phyloP scores from a whole-genome alignment of 1,139 yeast genomes.

The Sporopachydermia cereana region DNA sequence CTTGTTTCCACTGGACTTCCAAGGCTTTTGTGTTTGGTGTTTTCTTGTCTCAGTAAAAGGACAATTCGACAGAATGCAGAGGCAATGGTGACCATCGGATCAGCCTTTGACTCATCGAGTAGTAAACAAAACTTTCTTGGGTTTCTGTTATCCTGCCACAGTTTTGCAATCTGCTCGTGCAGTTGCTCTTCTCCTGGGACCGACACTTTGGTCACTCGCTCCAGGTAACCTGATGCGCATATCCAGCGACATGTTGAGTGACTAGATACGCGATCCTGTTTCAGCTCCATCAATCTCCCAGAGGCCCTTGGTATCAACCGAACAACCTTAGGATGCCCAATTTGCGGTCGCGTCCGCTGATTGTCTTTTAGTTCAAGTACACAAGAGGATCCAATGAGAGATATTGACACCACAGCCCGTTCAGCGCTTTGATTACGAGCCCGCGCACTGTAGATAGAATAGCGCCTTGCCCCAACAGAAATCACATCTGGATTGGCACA shows the following conservation, averaged over 20 bases:
- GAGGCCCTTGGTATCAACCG: background rate
- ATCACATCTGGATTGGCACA: constrained; percentile 1
- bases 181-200: background rate
- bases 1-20: no score
- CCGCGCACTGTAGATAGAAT: background rate
- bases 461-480: constrained; percentile 1
- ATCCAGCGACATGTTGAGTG: background rate
- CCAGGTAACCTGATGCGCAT: background rate
- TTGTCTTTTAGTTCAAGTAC: background rate
- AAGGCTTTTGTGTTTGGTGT: background rate
- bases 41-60: background rate
- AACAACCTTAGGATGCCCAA: background rate
- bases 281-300: background rate
- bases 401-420: background rate
- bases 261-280: background rate
- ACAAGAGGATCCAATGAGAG: background rate
- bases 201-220: background rate
- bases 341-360: background rate
- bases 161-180: background rate
- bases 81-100: background rate
- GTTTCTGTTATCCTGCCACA: background rate
- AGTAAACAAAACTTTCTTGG: background rate
- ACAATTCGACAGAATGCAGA: background rate
- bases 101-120: background rate
- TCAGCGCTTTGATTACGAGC: background rate